phyloP scores from a whole-genome alignment of 306 rosid species.

The Casuarina equisetifolia region DNA sequence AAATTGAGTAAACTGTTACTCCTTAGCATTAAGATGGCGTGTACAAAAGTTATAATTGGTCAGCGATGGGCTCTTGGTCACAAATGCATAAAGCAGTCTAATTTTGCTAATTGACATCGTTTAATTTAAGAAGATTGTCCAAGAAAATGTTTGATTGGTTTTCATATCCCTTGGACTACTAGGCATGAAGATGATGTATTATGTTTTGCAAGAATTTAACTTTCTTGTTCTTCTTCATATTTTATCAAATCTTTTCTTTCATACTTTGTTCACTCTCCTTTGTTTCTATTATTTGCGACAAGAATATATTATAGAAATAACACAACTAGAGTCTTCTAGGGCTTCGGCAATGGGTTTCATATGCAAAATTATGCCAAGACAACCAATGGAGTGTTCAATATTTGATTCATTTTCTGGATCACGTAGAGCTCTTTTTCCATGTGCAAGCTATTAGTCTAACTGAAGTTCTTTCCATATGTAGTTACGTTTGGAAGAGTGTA shows the following conservation, averaged over 20 bases:
- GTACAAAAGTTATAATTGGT: neutral
- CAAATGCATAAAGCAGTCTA: neutral
- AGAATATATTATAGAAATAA: neutral
- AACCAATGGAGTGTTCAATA: neutral
- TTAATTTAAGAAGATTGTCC: neutral
- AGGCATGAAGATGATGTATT: neutral
- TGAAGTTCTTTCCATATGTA: conserved; percentile 35
- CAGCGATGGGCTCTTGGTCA: neutral
- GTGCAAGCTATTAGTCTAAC: conserved; percentile 25
- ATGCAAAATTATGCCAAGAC: neutral
- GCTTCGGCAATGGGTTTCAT: neutral
- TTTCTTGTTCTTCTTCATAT: neutral
- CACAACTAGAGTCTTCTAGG: neutral
- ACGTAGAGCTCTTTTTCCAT: conserved; percentile 10
- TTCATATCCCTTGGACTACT: neutral
- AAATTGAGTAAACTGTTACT: neutral
- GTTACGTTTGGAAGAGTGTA: conserved; percentile 58
- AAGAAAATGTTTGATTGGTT: neutral
- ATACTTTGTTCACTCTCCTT: neutral
- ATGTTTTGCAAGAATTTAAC: neutral
- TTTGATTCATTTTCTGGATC: neutral
- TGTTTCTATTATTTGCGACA: neutral
- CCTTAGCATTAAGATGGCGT: neutral
- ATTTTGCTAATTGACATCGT: neutral
- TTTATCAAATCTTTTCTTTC: neutral